phyloP scores from a whole-genome alignment of 345 rosid species.

The Boechera divaricarpa region DNA sequence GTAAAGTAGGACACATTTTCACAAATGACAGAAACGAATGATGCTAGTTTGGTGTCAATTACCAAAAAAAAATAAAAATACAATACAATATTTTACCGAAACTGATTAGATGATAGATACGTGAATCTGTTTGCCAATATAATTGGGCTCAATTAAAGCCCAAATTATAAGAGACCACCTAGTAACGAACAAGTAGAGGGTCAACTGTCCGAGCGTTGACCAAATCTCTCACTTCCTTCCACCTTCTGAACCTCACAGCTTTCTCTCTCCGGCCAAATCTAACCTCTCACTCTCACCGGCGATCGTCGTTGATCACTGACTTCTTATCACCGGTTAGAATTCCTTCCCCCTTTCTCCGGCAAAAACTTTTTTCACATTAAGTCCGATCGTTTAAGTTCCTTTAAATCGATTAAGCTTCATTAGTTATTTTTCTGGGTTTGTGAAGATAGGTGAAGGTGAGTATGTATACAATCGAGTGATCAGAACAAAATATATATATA shows the following conservation, averaged over 20 bases:
- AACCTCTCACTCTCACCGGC: not conserved
- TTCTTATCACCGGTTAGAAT: not conserved
- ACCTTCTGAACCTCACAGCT: not conserved
- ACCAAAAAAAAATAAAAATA: not conserved
- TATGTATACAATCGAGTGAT: not conserved
- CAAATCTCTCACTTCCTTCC: conserved; percentile 23
- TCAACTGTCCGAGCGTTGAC: conserved; percentile 39
- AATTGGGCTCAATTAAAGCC: conserved; percentile 35
- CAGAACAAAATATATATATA: not conserved
- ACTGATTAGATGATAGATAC: not conserved
- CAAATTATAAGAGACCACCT: conserved; percentile 1
- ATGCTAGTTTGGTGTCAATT: not conserved
- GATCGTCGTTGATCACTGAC: conserved; percentile 11
- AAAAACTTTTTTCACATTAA: not conserved
- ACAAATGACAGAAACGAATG: not conserved
- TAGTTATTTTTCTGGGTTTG: not conserved
- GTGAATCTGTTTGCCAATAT: not conserved
- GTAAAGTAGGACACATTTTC: not conserved
- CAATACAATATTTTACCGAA: not conserved
- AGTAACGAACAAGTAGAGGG: conserved; percentile 20
- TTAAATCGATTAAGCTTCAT: not conserved
- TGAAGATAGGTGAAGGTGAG: not conserved
- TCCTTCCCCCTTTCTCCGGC: not conserved
- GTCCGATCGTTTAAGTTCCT: not conserved
- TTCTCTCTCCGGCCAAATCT: conserved; percentile 13